Conservation (phyloP, 2,329 filamentous ascomycete species). For the Botrytis elliptica region DNA sequence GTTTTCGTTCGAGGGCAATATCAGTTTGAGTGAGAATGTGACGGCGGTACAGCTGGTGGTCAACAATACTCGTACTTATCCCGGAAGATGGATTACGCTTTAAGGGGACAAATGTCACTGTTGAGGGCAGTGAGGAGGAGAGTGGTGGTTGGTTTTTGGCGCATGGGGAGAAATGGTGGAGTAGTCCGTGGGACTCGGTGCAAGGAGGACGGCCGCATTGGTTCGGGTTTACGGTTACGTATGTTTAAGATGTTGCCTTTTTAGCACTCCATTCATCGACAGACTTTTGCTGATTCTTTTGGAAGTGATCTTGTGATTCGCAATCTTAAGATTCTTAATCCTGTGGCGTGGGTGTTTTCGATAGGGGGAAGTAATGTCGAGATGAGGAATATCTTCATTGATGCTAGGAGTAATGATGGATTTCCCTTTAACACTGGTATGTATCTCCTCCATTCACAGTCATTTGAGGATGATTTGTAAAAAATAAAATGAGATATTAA, state of each 20-base stretch:
- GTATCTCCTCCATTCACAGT: neutral
- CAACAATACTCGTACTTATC: slow-evolving; percentile 8
- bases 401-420: slow-evolving; percentile 12
- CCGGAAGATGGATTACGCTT: slow-evolving; percentile 14
- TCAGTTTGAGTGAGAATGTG: slow-evolving; percentile 19
- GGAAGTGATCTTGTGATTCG: slow-evolving; percentile 3
- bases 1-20: slow-evolving; percentile 10
- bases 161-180: slow-evolving; percentile 18
- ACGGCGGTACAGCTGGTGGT: slow-evolving; percentile 12
- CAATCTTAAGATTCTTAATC: slow-evolving; percentile 17
- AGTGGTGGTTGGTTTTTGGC: slow-evolving; percentile 16
- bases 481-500: neutral
- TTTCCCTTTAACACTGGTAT: slow-evolving; percentile 16
- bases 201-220: slow-evolving; percentile 14
- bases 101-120: slow-evolving; percentile 7
- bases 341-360: slow-evolving; percentile 11
- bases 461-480: neutral
- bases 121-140: neutral
- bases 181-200: neutral
- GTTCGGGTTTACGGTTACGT: slow-evolving; percentile 13
- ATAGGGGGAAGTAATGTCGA: slow-evolving; percentile 18
- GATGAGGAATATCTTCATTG: slow-evolving; percentile 9
- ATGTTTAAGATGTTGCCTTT: neutral
- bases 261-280: neutral
- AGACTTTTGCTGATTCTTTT: neutral